Evolutionary conservation across 2,329 filamentous ascomycete species (phyloP), one percentile per base, ranked within the genome.

Genomic region (Clonostachys byssicola): DNA sequence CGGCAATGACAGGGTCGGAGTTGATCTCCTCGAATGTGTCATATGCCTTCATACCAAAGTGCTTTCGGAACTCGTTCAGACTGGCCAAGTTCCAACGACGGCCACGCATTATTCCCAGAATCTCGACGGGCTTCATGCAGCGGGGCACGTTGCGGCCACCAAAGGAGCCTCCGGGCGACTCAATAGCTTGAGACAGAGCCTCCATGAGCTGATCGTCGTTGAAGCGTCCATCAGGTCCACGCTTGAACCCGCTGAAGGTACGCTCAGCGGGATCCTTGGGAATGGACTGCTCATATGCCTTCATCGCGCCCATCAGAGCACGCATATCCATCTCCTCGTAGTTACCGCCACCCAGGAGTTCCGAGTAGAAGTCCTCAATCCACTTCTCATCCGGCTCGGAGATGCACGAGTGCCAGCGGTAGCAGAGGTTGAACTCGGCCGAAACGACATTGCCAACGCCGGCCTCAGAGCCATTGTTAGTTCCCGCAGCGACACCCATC

Each of bases 361-460:
- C 67, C 2, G 69, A 63, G 59, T 88, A 90, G 51, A 88, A 76
- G 12, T 85, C 73, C 55, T 90, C 77, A 18, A 89, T 86, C 89
- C 89, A 95, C 54, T 83, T 75, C 59, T 94, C 89, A 57, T 95
- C 90, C 52, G 80, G 83, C 49, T 82, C 78, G 0, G 60, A 81
- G 55, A 94, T 88, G 55, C 86, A 84, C 4, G 88, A 89, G 69
- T 95, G 89, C 89, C 89, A 95, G 52, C 89, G 78, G 64, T 95
- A 95, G 54, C 88, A 86, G 10, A 95, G 75, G 60, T 94, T 95
- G 74, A 95, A 95, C 68, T 95, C 90, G 5, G 87, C 88, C 0
- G 88, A 92, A 6, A 92, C 88, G 53, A 87, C 83, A 58, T 94
- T 95, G 44, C 90, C 90, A 0, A 87, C 81, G 40, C 88, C 90